phyloP scores from a whole-genome alignment of 106 monocot genomes.

The Acanthochlamys bracteata region DNA sequence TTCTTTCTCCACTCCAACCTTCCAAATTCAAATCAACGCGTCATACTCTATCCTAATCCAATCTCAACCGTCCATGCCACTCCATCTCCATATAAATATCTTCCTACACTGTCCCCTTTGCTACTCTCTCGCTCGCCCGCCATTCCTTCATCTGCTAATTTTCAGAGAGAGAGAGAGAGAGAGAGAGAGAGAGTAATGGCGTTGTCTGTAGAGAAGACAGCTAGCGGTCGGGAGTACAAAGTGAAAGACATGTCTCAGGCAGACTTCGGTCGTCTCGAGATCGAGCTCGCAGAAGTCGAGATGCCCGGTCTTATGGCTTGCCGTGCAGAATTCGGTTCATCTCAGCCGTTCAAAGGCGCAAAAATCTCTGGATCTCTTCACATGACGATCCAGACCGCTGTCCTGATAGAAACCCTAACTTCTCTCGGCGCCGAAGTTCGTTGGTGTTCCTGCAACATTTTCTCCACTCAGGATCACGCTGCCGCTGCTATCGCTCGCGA shows the following conservation, averaged over 20 bases:
- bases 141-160: no score
- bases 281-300: conserved; percentile 92
- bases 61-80: no score
- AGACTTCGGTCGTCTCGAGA: conserved; percentile 86
- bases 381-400: conserved; percentile 94
- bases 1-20: no score
- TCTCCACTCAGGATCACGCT: conserved; percentile 84
- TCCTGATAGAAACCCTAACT: conserved; percentile 78
- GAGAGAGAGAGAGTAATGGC: conserved; percentile 14
- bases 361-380: conserved; percentile 79
- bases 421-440: conserved; percentile 82
- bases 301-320: conserved; percentile 85
- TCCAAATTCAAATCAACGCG: no score
- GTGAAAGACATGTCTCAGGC: conserved; percentile 84
- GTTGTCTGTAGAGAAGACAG: conserved; percentile 63
- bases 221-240: conserved; percentile 74
- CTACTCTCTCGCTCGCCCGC: conserved; percentile 1
- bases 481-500: conserved; percentile 78
- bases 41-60: no score
- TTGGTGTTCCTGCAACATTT: conserved; percentile 95
- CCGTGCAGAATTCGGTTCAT: conserved; percentile 71
- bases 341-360: conserved; percentile 63
- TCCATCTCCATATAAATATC: no score
- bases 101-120: no score
- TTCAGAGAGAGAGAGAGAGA: not conserved